phyloP scores from a whole-genome alignment of 805 yeast species.

The Metschnikowia drakensbergensis region DNA sequence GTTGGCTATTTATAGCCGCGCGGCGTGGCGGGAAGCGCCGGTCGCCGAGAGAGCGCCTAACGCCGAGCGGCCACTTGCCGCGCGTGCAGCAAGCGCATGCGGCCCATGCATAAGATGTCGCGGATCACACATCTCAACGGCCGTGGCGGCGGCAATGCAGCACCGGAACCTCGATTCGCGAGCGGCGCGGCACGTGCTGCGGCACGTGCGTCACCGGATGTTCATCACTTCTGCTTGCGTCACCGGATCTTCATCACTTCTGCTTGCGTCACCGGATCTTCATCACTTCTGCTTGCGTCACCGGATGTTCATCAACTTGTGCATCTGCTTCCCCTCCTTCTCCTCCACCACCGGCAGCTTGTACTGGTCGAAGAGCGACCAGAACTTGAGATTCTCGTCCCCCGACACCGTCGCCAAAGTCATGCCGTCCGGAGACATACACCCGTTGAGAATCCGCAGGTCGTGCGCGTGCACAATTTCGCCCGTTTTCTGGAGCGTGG shows the following conservation, averaged over 20 bases:
- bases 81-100: too few species aligned
- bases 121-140: too few species aligned
- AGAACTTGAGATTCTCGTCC: constrained; percentile 93
- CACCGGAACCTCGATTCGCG: too few species aligned
- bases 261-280: constrained; percentile 19
- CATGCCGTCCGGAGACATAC: constrained; percentile 84
- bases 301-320: constrained; percentile 26
- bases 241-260: constrained; percentile 26
- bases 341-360: constrained; percentile 23
- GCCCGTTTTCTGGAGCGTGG: constrained; percentile 81
- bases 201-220: constrained; percentile 14
- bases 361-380: constrained; percentile 74
- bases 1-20: too few species aligned
- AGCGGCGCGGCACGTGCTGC: too few species aligned
- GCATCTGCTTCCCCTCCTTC: constrained; percentile 20
- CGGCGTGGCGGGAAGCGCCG: too few species aligned
- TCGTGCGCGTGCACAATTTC: constrained; percentile 87
- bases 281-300: constrained; percentile 22
- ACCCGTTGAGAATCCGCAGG: constrained; percentile 76
- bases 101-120: too few species aligned
- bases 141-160: too few species aligned
- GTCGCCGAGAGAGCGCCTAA: too few species aligned
- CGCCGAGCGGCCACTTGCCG: too few species aligned
- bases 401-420: constrained; percentile 94
- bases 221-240: constrained; percentile 23